Percentiles rank a stretch among this genome's conserved stretches.
Evolutionary conservation across 768 basidiomycete genomes (phyloP).

Genomic region (Phylloporus arenicola): DNA sequence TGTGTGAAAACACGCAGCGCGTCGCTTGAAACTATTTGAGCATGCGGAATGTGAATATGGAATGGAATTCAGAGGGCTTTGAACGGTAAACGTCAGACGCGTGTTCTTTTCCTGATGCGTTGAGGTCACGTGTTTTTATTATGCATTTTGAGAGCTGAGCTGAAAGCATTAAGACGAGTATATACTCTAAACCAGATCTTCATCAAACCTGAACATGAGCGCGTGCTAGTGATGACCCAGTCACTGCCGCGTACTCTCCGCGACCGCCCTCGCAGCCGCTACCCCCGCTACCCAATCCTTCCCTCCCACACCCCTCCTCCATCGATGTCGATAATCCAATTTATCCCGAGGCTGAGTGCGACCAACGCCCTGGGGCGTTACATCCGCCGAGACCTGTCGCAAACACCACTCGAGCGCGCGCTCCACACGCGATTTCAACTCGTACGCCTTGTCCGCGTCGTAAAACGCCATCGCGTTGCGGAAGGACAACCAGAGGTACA

Average conservation of each 20-base stretch:
- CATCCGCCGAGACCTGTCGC: constrained; percentile 33
- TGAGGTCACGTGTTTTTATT: constrained; percentile 13
- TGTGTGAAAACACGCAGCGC: constrained; percentile 12
- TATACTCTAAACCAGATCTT: not conserved
- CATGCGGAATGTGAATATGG: not conserved
- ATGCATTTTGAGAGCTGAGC: not conserved
- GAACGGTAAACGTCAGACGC: not conserved
- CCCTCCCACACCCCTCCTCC: constrained; percentile 9
- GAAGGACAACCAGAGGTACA: constrained; percentile 83
- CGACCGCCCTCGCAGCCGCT: constrained; percentile 18
- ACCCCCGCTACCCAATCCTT: constrained; percentile 15
- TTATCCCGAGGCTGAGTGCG: not conserved
- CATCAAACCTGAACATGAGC: not conserved
- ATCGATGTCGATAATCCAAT: constrained; percentile 21
- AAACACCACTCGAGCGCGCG: constrained; percentile 60
- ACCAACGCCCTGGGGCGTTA: not conserved
- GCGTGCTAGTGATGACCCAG: not conserved
- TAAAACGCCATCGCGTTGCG: constrained; percentile 65
- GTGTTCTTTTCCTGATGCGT: not conserved
- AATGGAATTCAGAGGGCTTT: not conserved
- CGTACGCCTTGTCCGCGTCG: constrained; percentile 44
- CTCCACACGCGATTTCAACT: constrained; percentile 61
- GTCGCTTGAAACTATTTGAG: not conserved
- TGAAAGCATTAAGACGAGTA: not conserved
- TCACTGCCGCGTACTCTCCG: constrained; percentile 6